Percentiles rank a stretch among this genome's conserved stretches.
Evolutionary conservation across 2,329 filamentous ascomycete genomes (phyloP).

Genomic region (Phaeosphaeriaceae sp.): DNA sequence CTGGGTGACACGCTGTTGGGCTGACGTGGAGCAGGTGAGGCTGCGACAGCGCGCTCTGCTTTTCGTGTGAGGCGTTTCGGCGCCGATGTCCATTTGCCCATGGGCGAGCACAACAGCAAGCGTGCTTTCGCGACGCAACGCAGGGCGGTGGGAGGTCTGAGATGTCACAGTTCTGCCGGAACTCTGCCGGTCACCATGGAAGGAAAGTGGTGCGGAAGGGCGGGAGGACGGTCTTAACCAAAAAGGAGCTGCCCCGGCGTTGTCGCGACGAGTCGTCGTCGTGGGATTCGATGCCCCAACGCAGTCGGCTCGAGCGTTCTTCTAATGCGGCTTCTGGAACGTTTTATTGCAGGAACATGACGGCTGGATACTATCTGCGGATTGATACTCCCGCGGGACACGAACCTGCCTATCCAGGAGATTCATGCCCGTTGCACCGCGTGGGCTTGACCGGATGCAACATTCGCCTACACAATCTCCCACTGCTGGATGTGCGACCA

Average conservation of each 20-base stretch:
- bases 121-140: slow-evolving; percentile 13
- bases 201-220: slow-evolving; percentile 16
- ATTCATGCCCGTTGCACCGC: slow-evolving; percentile 1
- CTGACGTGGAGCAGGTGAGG: slow-evolving; percentile 22
- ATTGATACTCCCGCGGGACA: slow-evolving; percentile 11
- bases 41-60: slow-evolving; percentile 18
- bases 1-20: slow-evolving; percentile 20
- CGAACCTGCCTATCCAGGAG: slow-evolving; percentile 10
- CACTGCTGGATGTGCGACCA: neutral
- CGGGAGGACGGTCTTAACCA: slow-evolving; percentile 15
- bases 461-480: neutral
- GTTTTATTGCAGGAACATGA: slow-evolving; percentile 23
- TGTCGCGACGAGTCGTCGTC: slow-evolving; percentile 11
- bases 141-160: slow-evolving; percentile 18
- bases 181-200: slow-evolving; percentile 26
- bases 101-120: slow-evolving; percentile 21
- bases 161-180: slow-evolving; percentile 27
- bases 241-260: neutral
- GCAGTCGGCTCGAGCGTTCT: slow-evolving; percentile 38
- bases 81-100: slow-evolving; percentile 12
- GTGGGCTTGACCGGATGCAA: neutral
- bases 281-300: slow-evolving; percentile 11
- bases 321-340: slow-evolving; percentile 35
- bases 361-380: slow-evolving; percentile 10
- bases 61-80: slow-evolving; percentile 13